Conservation (phyloP, 2,329 filamentous ascomycete species). For the Colletotrichum neosansevieriae region DNA sequence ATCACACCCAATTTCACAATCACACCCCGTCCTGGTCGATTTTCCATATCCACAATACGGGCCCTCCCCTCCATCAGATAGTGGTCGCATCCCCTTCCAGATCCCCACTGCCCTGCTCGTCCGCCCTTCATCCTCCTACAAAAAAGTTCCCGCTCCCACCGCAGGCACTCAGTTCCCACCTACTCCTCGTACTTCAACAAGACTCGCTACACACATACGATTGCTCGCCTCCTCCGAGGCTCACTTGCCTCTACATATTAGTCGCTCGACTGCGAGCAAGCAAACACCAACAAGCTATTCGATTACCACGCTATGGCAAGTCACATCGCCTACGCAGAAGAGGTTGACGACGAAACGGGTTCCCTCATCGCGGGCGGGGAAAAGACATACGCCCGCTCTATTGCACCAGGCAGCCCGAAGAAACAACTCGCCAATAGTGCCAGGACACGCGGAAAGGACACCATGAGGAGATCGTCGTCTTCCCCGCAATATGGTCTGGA, state of each 20-base stretch:
- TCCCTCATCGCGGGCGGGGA: slow-evolving; percentile 54
- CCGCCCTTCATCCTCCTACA: slow-evolving; percentile 39
- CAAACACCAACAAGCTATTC: not conserved
- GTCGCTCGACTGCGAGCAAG: slow-evolving; percentile 35
- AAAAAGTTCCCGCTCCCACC: slow-evolving; percentile 42
- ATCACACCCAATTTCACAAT: slow-evolving; percentile 33
- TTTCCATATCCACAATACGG: slow-evolving; percentile 39
- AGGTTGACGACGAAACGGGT: slow-evolving; percentile 64
- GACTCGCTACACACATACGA: slow-evolving; percentile 37
- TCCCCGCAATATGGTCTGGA: slow-evolving; percentile 51
- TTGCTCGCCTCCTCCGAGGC: slow-evolving; percentile 39
- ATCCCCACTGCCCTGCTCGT: slow-evolving; percentile 33
- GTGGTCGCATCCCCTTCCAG: slow-evolving; percentile 39
- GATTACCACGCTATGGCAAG: slow-evolving; percentile 54
- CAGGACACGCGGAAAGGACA: slow-evolving; percentile 58
- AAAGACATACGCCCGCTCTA: slow-evolving; percentile 60
- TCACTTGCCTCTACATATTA: slow-evolving; percentile 34
- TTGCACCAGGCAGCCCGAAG: slow-evolving; percentile 55
- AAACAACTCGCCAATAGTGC: slow-evolving; percentile 66
- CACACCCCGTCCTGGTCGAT: slow-evolving; percentile 34
- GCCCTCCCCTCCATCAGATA: slow-evolving; percentile 40
- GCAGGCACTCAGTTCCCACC: slow-evolving; percentile 12
- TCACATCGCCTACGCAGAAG: slow-evolving; percentile 61
- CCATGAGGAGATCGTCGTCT: slow-evolving; percentile 52
- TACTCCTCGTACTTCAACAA: slow-evolving; percentile 24